Conservation (phyloP, 345 rosid species). For the Eutrema japonicum region DNA sequence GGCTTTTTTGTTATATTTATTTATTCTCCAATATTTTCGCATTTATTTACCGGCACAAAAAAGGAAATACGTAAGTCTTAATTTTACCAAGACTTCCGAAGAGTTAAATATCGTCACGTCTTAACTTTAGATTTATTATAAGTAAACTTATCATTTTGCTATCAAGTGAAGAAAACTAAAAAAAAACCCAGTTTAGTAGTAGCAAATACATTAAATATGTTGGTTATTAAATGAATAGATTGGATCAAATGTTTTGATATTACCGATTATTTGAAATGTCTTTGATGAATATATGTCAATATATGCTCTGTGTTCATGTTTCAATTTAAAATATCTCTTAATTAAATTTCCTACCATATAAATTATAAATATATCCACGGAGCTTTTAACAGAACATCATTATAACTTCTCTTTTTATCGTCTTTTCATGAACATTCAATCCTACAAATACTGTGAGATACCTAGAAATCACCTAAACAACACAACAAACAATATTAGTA, state of each 20-base stretch:
- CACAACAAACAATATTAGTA: neutral
- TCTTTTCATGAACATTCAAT: neutral
- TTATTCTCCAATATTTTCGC: slow-evolving; percentile 7
- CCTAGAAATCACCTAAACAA: slow-evolving; percentile 22
- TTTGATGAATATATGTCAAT: neutral
- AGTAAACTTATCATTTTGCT: neutral
- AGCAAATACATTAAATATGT: neutral
- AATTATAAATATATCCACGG: neutral
- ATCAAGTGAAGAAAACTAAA: neutral
- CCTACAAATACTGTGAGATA: slow-evolving; percentile 7
- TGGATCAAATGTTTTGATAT: neutral
- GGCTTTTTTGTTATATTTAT: neutral
- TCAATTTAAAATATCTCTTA: neutral
- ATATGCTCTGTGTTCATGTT: neutral
- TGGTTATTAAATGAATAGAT: neutral
- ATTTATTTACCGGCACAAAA: slow-evolving; percentile 17
- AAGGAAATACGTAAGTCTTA: neutral
- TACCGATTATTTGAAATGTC: neutral
- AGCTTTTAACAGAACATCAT: slow-evolving; percentile 11
- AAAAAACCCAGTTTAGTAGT: neutral
- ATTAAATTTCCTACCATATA: slow-evolving; percentile 4
- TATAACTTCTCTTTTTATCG: neutral
- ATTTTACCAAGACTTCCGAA: neutral
- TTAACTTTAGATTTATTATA: neutral
- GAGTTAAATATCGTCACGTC: neutral